phyloP scores from a whole-genome alignment of 306 rosid species.

The Cyclanthera cordifolia region DNA sequence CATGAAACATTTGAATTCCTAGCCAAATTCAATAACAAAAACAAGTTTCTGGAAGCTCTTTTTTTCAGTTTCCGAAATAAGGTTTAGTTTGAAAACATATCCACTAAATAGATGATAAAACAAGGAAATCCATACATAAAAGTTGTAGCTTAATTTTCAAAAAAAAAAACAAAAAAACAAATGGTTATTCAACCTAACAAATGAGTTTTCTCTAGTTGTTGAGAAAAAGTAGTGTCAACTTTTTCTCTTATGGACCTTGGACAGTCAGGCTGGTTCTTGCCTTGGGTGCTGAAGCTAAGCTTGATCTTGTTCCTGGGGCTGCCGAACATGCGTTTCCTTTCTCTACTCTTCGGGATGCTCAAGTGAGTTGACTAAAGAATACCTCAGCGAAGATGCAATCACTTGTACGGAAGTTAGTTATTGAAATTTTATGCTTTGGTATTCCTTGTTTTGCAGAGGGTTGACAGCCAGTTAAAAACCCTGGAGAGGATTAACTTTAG shows the following conservation, averaged over 20 bases:
- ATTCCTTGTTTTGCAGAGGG: constrained; percentile 44
- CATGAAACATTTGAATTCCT: background rate
- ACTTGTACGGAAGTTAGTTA: background rate
- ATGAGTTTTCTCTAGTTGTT: background rate
- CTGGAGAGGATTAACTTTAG: constrained; percentile 75
- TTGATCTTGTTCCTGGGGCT: constrained; percentile 87
- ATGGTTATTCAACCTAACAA: background rate
- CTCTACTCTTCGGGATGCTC: constrained; percentile 83
- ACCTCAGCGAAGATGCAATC: background rate
- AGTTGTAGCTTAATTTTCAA: background rate
- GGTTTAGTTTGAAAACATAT: background rate
- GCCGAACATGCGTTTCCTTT: constrained; percentile 69
- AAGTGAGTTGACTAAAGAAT: constrained; percentile 30
- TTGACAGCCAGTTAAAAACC: constrained; percentile 46
- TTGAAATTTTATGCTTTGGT: constrained; percentile 7
- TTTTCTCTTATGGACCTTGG: constrained; percentile 29
- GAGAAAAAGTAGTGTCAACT: background rate
- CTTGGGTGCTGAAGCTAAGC: constrained; percentile 83
- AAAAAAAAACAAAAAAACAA: background rate
- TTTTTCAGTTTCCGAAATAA: background rate
- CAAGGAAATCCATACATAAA: background rate
- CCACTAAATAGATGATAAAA: background rate
- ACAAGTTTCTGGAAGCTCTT: background rate
- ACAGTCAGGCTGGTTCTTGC: constrained; percentile 99
- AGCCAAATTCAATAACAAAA: background rate